Percentiles rank a stretch among this genome's conserved stretches.
These are phyloP conservation scores for Moricandia moricandioides DNA, from an alignment of 345 rosid species.

Conservation along the genomic window DNA sequence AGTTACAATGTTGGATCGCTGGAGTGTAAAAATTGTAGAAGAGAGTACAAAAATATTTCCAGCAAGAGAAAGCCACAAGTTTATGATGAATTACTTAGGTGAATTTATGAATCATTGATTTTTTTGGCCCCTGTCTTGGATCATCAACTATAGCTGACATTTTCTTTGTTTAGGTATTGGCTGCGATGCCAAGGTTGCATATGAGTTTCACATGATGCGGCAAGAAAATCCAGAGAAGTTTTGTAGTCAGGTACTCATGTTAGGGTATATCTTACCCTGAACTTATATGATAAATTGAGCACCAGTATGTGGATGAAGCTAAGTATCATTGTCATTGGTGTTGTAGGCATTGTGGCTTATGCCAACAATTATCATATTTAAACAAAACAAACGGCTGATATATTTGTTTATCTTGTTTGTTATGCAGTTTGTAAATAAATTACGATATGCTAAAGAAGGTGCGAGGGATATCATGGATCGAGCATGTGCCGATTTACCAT, in stretches of 20 bases:
- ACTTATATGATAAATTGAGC: constrained; percentile 2
- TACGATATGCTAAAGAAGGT: constrained; percentile 85
- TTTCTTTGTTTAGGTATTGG: constrained; percentile 60
- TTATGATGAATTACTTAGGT: constrained; percentile 90
- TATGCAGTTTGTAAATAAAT: constrained; percentile 76
- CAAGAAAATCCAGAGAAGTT: constrained; percentile 84
- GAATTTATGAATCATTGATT: not conserved
- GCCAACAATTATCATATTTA: not conserved
- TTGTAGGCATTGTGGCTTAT: not conserved
- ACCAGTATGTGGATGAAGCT: not conserved
- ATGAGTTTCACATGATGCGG: constrained; percentile 73
- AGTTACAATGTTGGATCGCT: constrained; percentile 79
- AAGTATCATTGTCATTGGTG: not conserved
- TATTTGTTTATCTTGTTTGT: constrained; percentile 20
- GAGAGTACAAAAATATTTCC: constrained; percentile 41
- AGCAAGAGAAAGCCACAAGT: constrained; percentile 49
- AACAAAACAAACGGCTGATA: constrained; percentile 5
- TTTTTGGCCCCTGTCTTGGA: constrained; percentile 8
- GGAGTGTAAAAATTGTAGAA: constrained; percentile 61
- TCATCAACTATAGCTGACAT: constrained; percentile 19
- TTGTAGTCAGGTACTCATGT: constrained; percentile 59
- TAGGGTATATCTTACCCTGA: not conserved
- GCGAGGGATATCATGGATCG: constrained; percentile 87
- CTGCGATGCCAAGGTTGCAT: constrained; percentile 88
- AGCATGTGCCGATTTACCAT: constrained; percentile 81